Evolutionary conservation across 2,329 filamentous ascomycete genomes (phyloP).

Genomic region (Metarhizium brunneum): DNA sequence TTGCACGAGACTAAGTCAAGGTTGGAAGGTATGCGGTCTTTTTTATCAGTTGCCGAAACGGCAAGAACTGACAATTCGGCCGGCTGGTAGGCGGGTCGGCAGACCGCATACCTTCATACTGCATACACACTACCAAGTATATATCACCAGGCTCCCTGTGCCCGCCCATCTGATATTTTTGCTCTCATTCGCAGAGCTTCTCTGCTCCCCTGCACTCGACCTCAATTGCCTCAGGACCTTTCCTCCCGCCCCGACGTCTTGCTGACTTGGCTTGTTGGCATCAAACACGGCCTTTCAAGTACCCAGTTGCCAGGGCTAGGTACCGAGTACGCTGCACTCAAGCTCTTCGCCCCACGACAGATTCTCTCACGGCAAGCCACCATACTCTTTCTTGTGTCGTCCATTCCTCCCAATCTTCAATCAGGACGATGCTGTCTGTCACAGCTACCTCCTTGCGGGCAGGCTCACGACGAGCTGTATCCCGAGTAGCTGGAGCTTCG

Average conservation of each 20-base stretch:
- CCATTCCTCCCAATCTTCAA: neutral
- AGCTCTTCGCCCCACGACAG: neutral
- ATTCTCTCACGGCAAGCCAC: neutral
- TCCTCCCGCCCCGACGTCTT: too few relatives aligned
- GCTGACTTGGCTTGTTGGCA: too few relatives aligned
- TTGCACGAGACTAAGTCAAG: too few relatives aligned
- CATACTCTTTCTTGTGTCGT: neutral
- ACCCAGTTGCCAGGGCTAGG: too few relatives aligned
- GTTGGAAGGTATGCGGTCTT: neutral
- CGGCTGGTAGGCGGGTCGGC: neutral
- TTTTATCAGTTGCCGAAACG: neutral
- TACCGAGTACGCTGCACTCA: too few relatives aligned
- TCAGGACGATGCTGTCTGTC: constrained; percentile 3
- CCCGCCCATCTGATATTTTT: neutral
- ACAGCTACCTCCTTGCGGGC: neutral
- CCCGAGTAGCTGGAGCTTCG: neutral
- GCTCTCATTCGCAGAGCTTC: neutral
- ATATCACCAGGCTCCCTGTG: neutral
- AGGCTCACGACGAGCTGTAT: constrained; percentile 1
- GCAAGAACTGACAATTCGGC: neutral
- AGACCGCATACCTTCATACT: neutral
- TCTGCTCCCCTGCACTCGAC: neutral
- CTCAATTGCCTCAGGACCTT: too few relatives aligned
- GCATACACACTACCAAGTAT: neutral
- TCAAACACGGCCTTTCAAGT: too few relatives aligned